Evolutionary conservation across 179 eudicot species (phyloP).

Genomic region (Silene noctiflora): DNA sequence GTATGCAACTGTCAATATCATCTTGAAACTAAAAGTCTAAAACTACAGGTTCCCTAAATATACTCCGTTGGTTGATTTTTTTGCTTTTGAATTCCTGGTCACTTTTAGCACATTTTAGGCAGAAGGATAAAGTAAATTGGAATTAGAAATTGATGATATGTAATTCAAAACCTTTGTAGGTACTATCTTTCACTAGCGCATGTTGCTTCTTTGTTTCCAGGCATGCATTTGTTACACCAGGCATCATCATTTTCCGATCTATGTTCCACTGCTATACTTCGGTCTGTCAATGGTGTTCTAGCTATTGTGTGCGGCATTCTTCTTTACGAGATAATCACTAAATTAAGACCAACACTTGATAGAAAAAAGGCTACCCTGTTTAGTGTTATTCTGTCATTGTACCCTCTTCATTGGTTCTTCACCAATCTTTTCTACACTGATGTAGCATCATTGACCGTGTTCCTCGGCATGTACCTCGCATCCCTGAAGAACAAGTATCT

Average conservation of each 20-base stretch:
- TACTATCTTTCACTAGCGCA: slow-evolving; percentile 93
- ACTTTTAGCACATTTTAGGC: not conserved
- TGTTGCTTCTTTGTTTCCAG: slow-evolving; percentile 96
- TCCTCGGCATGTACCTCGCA: slow-evolving; percentile 65
- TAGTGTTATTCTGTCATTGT: slow-evolving; percentile 60
- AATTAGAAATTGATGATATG: slow-evolving; percentile 42
- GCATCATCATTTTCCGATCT: slow-evolving; percentile 46
- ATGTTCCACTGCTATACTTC: slow-evolving; percentile 67
- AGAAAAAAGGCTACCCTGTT: slow-evolving; percentile 59
- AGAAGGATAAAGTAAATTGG: not conserved
- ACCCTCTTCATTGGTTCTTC: slow-evolving; percentile 97
- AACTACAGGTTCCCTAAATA: not conserved
- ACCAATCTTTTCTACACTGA: slow-evolving; percentile 82
- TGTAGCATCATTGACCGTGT: slow-evolving; percentile 70
- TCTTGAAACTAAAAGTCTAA: too few relatives aligned
- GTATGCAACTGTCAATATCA: not conserved
- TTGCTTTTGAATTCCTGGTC: not conserved
- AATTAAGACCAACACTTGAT: slow-evolving; percentile 56
- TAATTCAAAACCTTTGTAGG: slow-evolving; percentile 69
- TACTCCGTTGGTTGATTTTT: not conserved
- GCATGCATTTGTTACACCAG: slow-evolving; percentile 44
- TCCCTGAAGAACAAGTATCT: slow-evolving; percentile 58
- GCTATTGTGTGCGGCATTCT: slow-evolving; percentile 67
- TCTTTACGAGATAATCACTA: slow-evolving; percentile 59
- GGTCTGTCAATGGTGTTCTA: slow-evolving; percentile 69